phyloP scores from a whole-genome alignment of 2,329 filamentous ascomycete genomes.

The Aaosphaeria arxii region DNA sequence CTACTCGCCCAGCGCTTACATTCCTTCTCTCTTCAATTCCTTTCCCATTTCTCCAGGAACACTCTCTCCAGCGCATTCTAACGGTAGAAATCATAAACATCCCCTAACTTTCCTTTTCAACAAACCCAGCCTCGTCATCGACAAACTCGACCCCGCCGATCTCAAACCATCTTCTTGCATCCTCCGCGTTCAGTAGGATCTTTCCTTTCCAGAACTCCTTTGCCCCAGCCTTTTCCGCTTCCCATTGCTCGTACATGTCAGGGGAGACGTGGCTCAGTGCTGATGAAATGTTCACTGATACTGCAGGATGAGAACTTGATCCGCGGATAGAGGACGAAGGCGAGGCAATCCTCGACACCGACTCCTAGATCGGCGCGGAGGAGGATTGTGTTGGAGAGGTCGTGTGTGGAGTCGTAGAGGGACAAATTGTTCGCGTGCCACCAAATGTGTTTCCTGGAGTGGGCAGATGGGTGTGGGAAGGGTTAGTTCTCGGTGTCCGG shows the following conservation, averaged over 20 bases:
- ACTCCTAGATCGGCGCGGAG: conserved; percentile 10
- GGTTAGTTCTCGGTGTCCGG: conserved; percentile 5
- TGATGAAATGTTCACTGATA: neutral
- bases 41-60: too few species aligned
- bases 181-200: neutral
- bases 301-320: neutral
- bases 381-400: conserved; percentile 11
- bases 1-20: too few species aligned
- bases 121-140: neutral
- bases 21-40: too few species aligned
- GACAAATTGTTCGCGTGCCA: conserved; percentile 9
- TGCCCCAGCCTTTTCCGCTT: neutral
- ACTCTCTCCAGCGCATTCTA: too few species aligned
- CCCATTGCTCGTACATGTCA: neutral
- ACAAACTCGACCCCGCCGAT: neutral
- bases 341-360: neutral
- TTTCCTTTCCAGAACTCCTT: neutral
- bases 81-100: too few species aligned
- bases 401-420: conserved; percentile 8
- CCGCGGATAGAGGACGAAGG: neutral
- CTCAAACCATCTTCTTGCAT: neutral
- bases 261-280: neutral
- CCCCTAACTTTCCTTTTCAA: too few species aligned
- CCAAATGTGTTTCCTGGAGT: conserved; percentile 8
- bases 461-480: conserved; percentile 7